Conservation (phyloP, 495 filamentous ascomycete species). For the Daldinia concentrica region DNA sequence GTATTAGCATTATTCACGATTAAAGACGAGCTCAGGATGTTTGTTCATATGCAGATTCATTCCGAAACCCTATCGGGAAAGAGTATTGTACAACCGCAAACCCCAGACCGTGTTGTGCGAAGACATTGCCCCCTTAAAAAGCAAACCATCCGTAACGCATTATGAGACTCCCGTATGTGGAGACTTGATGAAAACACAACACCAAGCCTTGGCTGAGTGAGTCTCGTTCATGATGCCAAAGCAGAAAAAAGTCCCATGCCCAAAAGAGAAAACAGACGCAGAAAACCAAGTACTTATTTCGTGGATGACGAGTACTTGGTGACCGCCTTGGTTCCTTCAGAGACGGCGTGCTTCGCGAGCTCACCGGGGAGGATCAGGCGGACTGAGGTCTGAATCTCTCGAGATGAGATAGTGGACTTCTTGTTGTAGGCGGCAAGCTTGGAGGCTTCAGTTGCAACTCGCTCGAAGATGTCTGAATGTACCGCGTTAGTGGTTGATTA, state of each 20-base stretch:
- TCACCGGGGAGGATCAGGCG: constrained; percentile 97
- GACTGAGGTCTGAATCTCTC: constrained; percentile 99
- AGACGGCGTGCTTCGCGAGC: constrained; percentile 98
- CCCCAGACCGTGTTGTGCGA: constrained; percentile 71
- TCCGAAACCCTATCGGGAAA: constrained; percentile 69
- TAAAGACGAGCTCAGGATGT: constrained; percentile 33
- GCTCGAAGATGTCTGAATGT: constrained; percentile 95
- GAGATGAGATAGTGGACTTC: constrained; percentile 99
- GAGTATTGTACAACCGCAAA: constrained; percentile 82
- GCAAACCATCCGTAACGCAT: constrained; percentile 91
- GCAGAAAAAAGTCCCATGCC: constrained; percentile 65
- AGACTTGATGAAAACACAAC: constrained; percentile 52
- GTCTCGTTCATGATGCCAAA: constrained; percentile 68
- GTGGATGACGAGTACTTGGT: constrained; percentile 99
- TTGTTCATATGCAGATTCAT: constrained; percentile 71
- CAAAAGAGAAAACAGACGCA: constrained; percentile 56
- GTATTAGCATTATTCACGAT: constrained; percentile 4
- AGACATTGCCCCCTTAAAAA: constrained; percentile 78
- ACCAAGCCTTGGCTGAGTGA: constrained; percentile 66
- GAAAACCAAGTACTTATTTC: constrained; percentile 78
- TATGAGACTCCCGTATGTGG: constrained; percentile 75
- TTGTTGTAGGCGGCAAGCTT: constrained; percentile 99
- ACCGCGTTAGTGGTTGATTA: constrained; percentile 44
- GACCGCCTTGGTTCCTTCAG: constrained; percentile 99
- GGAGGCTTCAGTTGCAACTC: constrained; percentile 96